Evolutionary conservation across 768 basidiomycete genomes (phyloP), one percentile per base, ranked within the genome.

Genomic region (Phanerodontia chrysosporium): DNA sequence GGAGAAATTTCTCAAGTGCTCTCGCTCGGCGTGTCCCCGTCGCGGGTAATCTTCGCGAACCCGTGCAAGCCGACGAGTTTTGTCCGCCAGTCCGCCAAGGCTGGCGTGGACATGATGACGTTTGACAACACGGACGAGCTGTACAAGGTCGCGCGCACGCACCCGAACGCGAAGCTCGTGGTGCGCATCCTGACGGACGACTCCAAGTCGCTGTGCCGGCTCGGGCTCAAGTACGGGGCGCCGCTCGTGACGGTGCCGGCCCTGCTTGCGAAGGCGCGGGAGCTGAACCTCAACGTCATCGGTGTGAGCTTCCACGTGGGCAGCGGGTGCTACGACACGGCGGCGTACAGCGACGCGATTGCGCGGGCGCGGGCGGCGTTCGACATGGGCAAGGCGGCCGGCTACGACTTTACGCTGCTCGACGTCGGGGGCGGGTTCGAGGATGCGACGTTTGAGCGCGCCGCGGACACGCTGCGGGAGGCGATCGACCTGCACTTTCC

Each of bases 271-370:
- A 90, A 86, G 65, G 97, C 96, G 1, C 80, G 80, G 64, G 86
- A 90, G 65, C 80, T 98, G 27, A 74, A 76, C 30, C 80, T 99
- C 55, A 82, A 95, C 68, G 95, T 99, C 56, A 80, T 98, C 42
- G 97, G 97, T 21, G 90, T 98, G 58, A 92, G 90, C 73, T 98
- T 99, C 83, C 97, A 98, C 72, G 97, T 98, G 48, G 97, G 97
- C 4, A 93, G 90, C 63, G 97, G 97, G 2, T 96, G 94, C 74
- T 97, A 93, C 71, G 95, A 98, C 73, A 86, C 95, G 21, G 76
- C 83, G 21, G 89, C 91, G 27, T 99, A 95, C 69, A 84, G 83
- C 39, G 95, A 97, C 72, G 97, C 97, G 27, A 82, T 98, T 61
- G 81, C 74, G 73, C 89, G 92, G 16, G 90, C 95, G 2, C 84